A percentile compares a stretch with the other conserved stretches of the same genome.
Conservation (phyloP, 768 basidiomycete genomes). For the Naematelia aurantialba region DNA sequence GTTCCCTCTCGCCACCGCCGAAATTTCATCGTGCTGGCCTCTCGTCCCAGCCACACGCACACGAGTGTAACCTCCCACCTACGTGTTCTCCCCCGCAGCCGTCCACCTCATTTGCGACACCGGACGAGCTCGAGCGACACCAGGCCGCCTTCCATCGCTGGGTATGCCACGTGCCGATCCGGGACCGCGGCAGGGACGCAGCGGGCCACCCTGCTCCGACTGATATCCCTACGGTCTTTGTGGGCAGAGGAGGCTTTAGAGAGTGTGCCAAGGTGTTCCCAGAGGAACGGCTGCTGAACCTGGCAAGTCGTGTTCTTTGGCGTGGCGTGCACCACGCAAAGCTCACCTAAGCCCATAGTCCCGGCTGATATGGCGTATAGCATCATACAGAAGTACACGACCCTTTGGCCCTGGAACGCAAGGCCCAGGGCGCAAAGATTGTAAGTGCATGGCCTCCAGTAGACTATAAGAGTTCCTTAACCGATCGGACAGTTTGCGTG, state of each 20-base stretch:
- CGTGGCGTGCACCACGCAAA: background rate
- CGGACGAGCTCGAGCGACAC: conserved; percentile 72
- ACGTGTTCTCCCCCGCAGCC: conserved; percentile 60
- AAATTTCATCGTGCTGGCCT: conserved; percentile 30
- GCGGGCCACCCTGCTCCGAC: background rate
- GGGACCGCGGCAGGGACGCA: conserved; percentile 54
- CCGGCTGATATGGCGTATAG: no score
- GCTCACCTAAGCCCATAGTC: no score
- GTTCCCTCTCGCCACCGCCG: conserved; percentile 20
- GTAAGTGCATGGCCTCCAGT: conserved; percentile 54
- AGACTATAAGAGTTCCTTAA: no score
- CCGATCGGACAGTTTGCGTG: conserved; percentile 84
- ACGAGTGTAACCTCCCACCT: conserved; percentile 70
- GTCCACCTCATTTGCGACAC: conserved; percentile 63
- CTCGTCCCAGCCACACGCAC: conserved; percentile 5
- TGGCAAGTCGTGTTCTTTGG: conserved; percentile 59
- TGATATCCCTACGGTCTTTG: conserved; percentile 22
- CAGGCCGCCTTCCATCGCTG: conserved; percentile 57
- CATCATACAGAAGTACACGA: conserved; percentile 70
- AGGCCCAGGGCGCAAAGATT: conserved; percentile 79
- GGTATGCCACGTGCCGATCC: conserved; percentile 77
- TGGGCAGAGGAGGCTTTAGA: conserved; percentile 21
- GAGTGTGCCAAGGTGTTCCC: conserved; percentile 80
- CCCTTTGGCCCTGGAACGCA: conserved; percentile 69
- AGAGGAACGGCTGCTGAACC: conserved; percentile 68